Evolutionary conservation across 768 basidiomycete species (phyloP).

Genomic region (Fomitopsis pulvina): DNA sequence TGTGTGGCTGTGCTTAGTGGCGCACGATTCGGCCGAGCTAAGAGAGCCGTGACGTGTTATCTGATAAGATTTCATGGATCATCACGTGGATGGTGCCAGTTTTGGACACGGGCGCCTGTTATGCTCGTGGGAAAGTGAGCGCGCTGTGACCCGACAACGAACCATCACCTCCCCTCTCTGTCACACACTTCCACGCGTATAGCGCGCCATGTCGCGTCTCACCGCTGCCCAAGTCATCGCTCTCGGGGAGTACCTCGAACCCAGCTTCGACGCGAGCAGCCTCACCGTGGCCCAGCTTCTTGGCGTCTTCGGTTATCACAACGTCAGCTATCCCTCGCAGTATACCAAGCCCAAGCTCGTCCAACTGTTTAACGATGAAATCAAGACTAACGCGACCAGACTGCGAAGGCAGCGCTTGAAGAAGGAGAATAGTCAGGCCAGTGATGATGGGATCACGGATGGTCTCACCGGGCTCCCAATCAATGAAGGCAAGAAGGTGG

Average conservation of each 20-base stretch:
- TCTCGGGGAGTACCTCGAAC: slow-evolving; percentile 72
- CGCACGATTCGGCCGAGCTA: too few species aligned
- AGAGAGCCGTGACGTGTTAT: too few species aligned
- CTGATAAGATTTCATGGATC: background rate
- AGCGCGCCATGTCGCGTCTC: slow-evolving; percentile 57
- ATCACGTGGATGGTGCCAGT: background rate
- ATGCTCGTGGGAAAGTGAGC: slow-evolving; percentile 14
- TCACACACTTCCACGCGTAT: slow-evolving; percentile 14
- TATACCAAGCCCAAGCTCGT: slow-evolving; percentile 76
- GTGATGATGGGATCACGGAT: slow-evolving; percentile 78
- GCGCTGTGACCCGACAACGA: slow-evolving; percentile 19
- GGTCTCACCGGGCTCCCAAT: slow-evolving; percentile 75
- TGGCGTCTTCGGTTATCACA: slow-evolving; percentile 72
- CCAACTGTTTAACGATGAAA: slow-evolving; percentile 70
- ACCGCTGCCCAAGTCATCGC: slow-evolving; percentile 74
- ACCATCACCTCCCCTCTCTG: slow-evolving; percentile 13
- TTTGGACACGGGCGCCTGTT: background rate
- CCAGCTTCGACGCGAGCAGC: slow-evolving; percentile 64
- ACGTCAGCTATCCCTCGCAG: slow-evolving; percentile 64
- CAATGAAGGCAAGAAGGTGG: slow-evolving; percentile 40
- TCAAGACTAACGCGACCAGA: slow-evolving; percentile 51
- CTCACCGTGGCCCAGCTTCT: slow-evolving; percentile 80
- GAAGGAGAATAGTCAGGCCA: slow-evolving; percentile 64
- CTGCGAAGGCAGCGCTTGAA: slow-evolving; percentile 59
- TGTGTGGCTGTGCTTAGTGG: too few species aligned